Percentiles rank a stretch among this genome's conserved stretches.
phyloP scores from a whole-genome alignment of 331 rosid genomes.

The Acacia pycnantha region DNA sequence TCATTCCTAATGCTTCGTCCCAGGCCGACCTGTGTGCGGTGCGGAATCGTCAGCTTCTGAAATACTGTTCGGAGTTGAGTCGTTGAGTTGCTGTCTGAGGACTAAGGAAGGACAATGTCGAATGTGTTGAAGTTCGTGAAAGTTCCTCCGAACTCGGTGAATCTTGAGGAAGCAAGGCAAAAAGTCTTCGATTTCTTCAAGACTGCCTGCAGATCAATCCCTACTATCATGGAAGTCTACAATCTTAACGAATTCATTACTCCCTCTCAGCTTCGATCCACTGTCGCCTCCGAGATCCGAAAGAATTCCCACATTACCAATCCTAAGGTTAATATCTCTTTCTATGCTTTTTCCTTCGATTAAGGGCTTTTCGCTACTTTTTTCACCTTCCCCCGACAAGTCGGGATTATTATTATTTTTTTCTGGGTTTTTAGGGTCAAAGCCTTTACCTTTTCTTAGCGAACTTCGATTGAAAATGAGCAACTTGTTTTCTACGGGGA shows the following conservation, averaged over 20 bases:
- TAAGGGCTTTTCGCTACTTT: not conserved
- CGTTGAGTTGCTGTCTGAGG: not conserved
- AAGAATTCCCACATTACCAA: constrained; percentile 47
- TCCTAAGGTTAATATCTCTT: constrained; percentile 58
- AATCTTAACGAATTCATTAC: constrained; percentile 66
- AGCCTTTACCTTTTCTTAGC: not conserved
- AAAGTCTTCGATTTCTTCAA: constrained; percentile 64
- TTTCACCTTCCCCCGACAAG: not conserved
- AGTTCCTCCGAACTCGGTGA: constrained; percentile 67
- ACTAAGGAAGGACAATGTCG: constrained; percentile 48
- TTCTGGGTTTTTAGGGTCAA: not conserved
- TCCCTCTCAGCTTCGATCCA: constrained; percentile 74
- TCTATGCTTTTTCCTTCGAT: constrained; percentile 19
- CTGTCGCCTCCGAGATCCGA: constrained; percentile 82
- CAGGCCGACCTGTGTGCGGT: not conserved
- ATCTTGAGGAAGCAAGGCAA: constrained; percentile 54
- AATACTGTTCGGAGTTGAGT: constrained; percentile 8
- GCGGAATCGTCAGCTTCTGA: not conserved
- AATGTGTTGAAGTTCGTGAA: constrained; percentile 45
- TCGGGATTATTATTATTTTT: not conserved
- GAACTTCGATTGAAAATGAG: not conserved
- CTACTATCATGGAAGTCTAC: constrained; percentile 79
- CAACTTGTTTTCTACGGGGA: not conserved
- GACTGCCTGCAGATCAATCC: constrained; percentile 72
- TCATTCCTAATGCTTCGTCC: not conserved